phyloP scores from a whole-genome alignment of 495 filamentous ascomycete species.

The Aspergillus leporis region DNA sequence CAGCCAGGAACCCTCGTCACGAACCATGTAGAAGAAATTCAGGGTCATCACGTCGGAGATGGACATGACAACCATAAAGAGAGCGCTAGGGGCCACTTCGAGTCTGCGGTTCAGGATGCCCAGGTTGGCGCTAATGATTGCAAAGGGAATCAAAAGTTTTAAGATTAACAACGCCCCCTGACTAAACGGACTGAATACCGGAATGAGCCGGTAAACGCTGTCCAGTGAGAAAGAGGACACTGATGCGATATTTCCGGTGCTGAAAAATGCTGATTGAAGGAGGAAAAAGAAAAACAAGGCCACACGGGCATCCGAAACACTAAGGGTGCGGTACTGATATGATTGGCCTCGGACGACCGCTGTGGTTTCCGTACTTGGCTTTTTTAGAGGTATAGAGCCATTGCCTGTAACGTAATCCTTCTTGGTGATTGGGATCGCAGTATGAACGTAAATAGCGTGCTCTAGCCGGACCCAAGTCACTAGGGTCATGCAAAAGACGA shows the following conservation, averaged over 20 bases:
- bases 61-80: constrained; percentile 95
- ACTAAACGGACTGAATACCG: constrained; percentile 90
- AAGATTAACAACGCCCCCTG: constrained; percentile 86
- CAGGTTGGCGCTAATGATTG: constrained; percentile 86
- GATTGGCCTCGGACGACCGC: constrained; percentile 36
- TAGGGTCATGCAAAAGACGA: constrained; percentile 80
- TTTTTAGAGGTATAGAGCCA: constrained; percentile 20
- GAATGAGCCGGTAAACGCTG: constrained; percentile 86
- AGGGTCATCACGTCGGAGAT: constrained; percentile 90
- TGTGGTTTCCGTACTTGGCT: constrained; percentile 31
- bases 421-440: constrained; percentile 30
- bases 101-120: constrained; percentile 88
- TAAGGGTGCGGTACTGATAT: constrained; percentile 66
- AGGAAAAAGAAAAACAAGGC: constrained; percentile 94
- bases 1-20: constrained; percentile 93
- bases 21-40: constrained; percentile 97
- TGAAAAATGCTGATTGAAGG: constrained; percentile 95
- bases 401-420: constrained; percentile 18
- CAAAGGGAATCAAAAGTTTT: constrained; percentile 93
- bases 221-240: constrained; percentile 94
- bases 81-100: constrained; percentile 74
- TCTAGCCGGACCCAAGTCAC: constrained; percentile 91
- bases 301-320: constrained; percentile 78
- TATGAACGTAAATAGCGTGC: constrained; percentile 68
- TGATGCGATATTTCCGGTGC: constrained; percentile 94